Evolutionary conservation across 805 yeast species (phyloP), one percentile per base, ranked within the genome.

Genomic region (Kodamaea restingae): DNA sequence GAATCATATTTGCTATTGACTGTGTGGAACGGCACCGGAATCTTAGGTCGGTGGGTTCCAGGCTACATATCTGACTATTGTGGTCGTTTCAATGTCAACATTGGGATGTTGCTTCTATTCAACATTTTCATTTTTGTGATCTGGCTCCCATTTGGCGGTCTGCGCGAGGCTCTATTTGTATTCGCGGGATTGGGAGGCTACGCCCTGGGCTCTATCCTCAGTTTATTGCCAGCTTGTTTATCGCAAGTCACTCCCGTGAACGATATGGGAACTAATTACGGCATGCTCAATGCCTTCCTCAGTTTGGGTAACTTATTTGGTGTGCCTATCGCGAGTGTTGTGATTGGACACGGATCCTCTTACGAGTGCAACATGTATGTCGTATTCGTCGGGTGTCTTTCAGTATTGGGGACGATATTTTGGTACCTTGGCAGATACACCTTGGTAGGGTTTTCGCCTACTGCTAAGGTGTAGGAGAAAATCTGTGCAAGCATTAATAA

Each of bases 261-360:
- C 33, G 58, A 63, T 35, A 59, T 65, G 41, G 70, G 70, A 26
- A 59, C 58, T 34, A 55, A 58, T 26, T 65, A 64, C 40, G 68
- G 70, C 1, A 42, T 63, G 17, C 51, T 64, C 36, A 57, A 61
- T 41, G 52, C 60, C 18, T 48, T 54, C 34, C 47, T 60, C 22
- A 56, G 63, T 38, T 33, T 58, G 22, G 67, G 63, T 9, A 62
- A 61, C 39, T 50, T 62, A 10, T 50, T 61, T 35, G 66, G 64
- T 11, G 36, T 62, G n/a, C 66, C 67, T 4, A 47, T 60, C 15
- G 67, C 63, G 8, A 58, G 64, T 24, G 54, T 52, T 32, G 52
- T 62, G 10, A 60, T 65, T 22, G 54, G 53, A 15, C 39, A 52
- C 27, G 61, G 65, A 2, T 48, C 54, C 9, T 43, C 45, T 3